Percentiles rank a stretch among this genome's conserved stretches.
Evolutionary conservation across 768 basidiomycete genomes (phyloP).

Genomic region (Psilocybe sp.): DNA sequence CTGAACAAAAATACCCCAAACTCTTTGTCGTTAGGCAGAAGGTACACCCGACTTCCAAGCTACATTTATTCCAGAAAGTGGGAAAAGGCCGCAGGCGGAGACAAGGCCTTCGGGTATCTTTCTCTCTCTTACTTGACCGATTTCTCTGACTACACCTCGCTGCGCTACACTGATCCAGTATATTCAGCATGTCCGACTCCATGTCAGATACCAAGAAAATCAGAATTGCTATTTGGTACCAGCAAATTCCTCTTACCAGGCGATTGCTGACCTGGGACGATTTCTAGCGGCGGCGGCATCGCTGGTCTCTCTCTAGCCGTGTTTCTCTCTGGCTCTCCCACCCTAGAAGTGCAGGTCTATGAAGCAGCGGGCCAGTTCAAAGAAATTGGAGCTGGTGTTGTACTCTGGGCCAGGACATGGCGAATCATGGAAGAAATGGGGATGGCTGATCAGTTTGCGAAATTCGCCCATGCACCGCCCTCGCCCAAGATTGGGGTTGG

Average conservation of each 20-base stretch:
- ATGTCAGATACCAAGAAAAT: neutral
- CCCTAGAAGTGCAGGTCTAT: slow-evolving; percentile 41
- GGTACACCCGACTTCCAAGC: no score
- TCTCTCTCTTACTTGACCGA: no score
- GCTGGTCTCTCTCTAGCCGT: slow-evolving; percentile 37
- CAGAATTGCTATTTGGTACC: slow-evolving; percentile 20
- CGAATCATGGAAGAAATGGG: slow-evolving; percentile 40
- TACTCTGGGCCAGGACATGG: slow-evolving; percentile 46
- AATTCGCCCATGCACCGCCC: slow-evolving; percentile 30
- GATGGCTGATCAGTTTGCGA: slow-evolving; percentile 27
- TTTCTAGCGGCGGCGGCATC: slow-evolving; percentile 32
- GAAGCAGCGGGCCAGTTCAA: slow-evolving; percentile 43
- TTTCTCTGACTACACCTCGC: no score
- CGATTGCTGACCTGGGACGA: neutral
- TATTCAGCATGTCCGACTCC: no score
- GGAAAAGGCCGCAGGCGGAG: no score
- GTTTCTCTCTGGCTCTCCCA: slow-evolving; percentile 33
- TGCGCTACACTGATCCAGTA: no score
- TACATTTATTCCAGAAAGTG: no score
- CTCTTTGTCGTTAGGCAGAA: no score
- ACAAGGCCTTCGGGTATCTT: no score
- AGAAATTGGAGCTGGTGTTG: slow-evolving; percentile 48
- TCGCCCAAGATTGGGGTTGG: slow-evolving; percentile 20
- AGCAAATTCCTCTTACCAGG: neutral
- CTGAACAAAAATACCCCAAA: no score